Evolutionary conservation across 1,139 yeast species (phyloP).

Genomic region (Suhomyces atakaporum): DNA sequence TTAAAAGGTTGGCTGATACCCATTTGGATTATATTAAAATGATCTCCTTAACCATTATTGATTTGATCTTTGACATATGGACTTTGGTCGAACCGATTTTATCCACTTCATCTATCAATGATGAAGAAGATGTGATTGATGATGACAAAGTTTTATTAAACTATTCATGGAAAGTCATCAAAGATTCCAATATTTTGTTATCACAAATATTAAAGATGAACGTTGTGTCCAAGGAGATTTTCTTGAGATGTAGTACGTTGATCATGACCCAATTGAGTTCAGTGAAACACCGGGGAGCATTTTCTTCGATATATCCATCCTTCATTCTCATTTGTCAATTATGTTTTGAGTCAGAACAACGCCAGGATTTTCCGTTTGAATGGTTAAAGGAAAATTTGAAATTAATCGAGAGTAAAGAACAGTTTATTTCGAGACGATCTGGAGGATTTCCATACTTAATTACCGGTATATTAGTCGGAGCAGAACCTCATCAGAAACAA

Average conservation of each 20-base stretch:
- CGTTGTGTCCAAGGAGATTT: slow-evolving; percentile 10
- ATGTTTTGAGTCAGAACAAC: slow-evolving; percentile 37
- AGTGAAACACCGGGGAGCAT: slow-evolving; percentile 88
- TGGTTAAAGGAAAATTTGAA: slow-evolving; percentile 62
- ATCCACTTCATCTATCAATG: slow-evolving; percentile 46
- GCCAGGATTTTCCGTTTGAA: slow-evolving; percentile 35
- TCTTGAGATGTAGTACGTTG: slow-evolving; percentile 34
- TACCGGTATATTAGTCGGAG: slow-evolving; percentile 67
- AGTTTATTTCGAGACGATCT: slow-evolving; percentile 80
- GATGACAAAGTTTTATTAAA: slow-evolving; percentile 59
- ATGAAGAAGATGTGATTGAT: slow-evolving; percentile 25
- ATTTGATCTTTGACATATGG: slow-evolving; percentile 50
- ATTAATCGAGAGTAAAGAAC: slow-evolving; percentile 57
- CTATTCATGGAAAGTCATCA: slow-evolving; percentile 84
- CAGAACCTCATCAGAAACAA: neutral
- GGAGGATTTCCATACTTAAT: slow-evolving; percentile 86
- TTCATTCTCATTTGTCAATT: slow-evolving; percentile 62
- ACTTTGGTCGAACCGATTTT: slow-evolving; percentile 51
- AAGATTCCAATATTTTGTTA: slow-evolving; percentile 66
- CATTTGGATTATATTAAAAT: slow-evolving; percentile 6
- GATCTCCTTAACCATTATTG: slow-evolving; percentile 10
- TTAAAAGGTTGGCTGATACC: slow-evolving; percentile 4
- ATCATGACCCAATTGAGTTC: slow-evolving; percentile 67
- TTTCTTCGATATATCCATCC: slow-evolving; percentile 82
- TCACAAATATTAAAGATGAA: slow-evolving; percentile 36